These are phyloP conservation scores for Xylaria sp. DNA, from an alignment of 2,329 filamentous ascomycete genomes.

Conservation along the genomic window DNA sequence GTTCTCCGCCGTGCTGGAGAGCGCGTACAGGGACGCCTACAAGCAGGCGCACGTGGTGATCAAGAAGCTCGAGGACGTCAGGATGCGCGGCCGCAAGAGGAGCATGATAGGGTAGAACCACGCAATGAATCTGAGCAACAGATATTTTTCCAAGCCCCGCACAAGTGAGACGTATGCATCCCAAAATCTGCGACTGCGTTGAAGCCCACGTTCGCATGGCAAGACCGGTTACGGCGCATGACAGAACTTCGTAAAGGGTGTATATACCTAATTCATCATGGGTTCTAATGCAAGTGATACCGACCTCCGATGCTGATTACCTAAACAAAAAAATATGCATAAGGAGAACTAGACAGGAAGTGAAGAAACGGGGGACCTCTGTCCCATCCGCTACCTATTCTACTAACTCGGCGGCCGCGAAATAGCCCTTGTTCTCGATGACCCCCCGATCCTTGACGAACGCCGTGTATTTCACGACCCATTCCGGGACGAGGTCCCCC, in stretches of 20 bases:
- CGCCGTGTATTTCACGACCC: conserved; percentile 97
- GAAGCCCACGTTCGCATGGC: too few species aligned
- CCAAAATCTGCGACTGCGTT: too few species aligned
- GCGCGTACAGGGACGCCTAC: conserved; percentile 71
- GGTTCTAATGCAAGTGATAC: conserved; percentile 21
- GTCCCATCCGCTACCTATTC: conserved; percentile 31
- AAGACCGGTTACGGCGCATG: too few species aligned
- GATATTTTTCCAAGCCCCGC: background rate
- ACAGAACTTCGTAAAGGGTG: background rate
- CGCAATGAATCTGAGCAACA: background rate
- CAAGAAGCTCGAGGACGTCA: conserved; percentile 85
- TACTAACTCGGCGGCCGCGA: conserved; percentile 77
- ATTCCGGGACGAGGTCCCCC: conserved; percentile 82
- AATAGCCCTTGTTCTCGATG: conserved; percentile 98
- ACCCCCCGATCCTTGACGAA: conserved; percentile 92
- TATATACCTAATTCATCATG: conserved; percentile 22
- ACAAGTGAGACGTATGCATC: background rate
- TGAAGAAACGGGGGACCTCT: background rate
- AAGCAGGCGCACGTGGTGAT: conserved; percentile 76
- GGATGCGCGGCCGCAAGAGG: conserved; percentile 91
- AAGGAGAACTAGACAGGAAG: conserved; percentile 7
- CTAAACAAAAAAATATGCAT: conserved; percentile 17
- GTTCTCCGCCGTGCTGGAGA: conserved; percentile 70
- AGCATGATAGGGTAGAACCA: conserved; percentile 85
- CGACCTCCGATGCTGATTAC: conserved; percentile 9